These are phyloP conservation scores for sunflower (Helianthus annuus) DNA, from an alignment of 129 eudicot species.

Conservation along the genomic window HanXRQr2.0-SUNRISE NC_035437.2:20921306-20921805, in stretches of 20 bases:
- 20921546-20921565: conserved; percentile 4
- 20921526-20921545: conserved; percentile 18
- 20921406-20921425: not conserved
- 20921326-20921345: not conserved
- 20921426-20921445: conserved; percentile 9
- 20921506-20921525: not conserved
- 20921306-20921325: not conserved
- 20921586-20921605: not conserved
- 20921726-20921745: not conserved
- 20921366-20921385: conserved; percentile 6
- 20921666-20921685: not conserved
- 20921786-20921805: not conserved
- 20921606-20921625: conserved; percentile 2
- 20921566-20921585: not conserved
- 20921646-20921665: not conserved
- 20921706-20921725: not conserved
- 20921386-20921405: conserved; percentile 7
- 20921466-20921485: conserved; percentile 6
- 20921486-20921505: not conserved
- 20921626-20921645: not conserved
- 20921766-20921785: not conserved
- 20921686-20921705: not conserved
- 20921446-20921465: not conserved
- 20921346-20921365: conserved; percentile 13
- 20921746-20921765: not conserved